These are phyloP conservation scores for Coemansia erecta DNA, from an alignment of 192 early-diverging fungal species.

Conservation along the genomic window DNA sequence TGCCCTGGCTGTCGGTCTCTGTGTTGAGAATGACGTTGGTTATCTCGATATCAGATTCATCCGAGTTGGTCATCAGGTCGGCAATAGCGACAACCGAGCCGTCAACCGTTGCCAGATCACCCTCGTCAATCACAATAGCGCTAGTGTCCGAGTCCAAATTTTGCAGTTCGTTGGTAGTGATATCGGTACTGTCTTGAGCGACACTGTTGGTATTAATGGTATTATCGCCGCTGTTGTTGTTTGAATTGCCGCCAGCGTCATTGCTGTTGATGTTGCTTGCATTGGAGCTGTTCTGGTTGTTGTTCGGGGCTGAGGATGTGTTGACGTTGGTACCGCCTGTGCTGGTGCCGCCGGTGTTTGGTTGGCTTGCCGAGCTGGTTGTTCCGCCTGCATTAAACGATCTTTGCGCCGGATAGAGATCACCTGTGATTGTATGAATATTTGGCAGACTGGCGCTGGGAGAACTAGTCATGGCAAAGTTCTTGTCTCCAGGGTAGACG, in stretches of 20 bases:
- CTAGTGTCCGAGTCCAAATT: neutral
- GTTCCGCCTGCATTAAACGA: neutral
- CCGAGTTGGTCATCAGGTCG: neutral
- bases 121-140: neutral
- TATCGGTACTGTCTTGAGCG: neutral
- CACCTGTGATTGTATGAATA: slow-evolving; percentile 18
- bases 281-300: neutral
- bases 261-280: neutral
- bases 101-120: neutral
- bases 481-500: slow-evolving; percentile 7
- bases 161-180: neutral
- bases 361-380: neutral
- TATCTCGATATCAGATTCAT: neutral
- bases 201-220: neutral
- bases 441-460: slow-evolving; percentile 13
- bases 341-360: neutral
- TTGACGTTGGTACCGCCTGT: neutral
- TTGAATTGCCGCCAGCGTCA: neutral
- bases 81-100: neutral
- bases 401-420: slow-evolving; percentile 23
- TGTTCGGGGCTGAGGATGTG: neutral
- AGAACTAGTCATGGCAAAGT: slow-evolving; percentile 16
- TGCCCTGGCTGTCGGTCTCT: neutral
- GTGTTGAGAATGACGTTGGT: neutral
- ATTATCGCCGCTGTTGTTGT: neutral